Conservation (phyloP, 345 rosid genomes). For the Heritiera littoralis region DNA sequence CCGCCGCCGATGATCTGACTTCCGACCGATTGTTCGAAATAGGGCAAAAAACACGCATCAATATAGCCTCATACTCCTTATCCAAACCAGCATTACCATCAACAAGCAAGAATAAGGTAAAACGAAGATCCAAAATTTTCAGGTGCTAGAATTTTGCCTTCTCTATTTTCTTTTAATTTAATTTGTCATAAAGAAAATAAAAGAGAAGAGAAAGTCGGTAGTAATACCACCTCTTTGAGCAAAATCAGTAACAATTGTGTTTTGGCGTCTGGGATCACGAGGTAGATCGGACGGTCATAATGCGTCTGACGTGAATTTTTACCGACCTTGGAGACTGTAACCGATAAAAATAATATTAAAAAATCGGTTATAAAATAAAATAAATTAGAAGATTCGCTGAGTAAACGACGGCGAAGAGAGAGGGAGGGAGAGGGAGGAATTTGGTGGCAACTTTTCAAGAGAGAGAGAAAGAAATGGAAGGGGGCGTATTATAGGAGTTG, state of each 20-base stretch:
- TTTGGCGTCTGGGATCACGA: slow-evolving; percentile 32
- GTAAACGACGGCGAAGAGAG: slow-evolving; percentile 34
- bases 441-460: neutral
- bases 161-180: neutral
- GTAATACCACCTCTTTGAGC: neutral
- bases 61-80: slow-evolving; percentile 26
- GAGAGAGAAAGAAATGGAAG: slow-evolving; percentile 6
- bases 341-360: slow-evolving; percentile 6
- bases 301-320: slow-evolving; percentile 18
- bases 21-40: slow-evolving; percentile 25
- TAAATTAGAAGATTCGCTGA: slow-evolving; percentile 38
- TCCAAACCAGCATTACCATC: slow-evolving; percentile 25
- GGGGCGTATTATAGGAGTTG: neutral
- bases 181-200: neutral
- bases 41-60: slow-evolving; percentile 26
- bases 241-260: neutral
- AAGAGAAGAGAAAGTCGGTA: neutral
- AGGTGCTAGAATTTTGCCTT: slow-evolving; percentile 15
- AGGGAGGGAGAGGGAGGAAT: slow-evolving; percentile 1
- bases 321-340: slow-evolving; percentile 28
- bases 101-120: neutral
- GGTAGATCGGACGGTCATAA: slow-evolving; percentile 51
- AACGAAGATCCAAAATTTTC: slow-evolving; percentile 22
- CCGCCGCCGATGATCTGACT: neutral
- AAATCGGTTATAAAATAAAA: slow-evolving; percentile 6